These are phyloP conservation scores for Beauveria varroae DNA, from an alignment of 2,329 filamentous ascomycete species.

Conservation along the genomic window DNA sequence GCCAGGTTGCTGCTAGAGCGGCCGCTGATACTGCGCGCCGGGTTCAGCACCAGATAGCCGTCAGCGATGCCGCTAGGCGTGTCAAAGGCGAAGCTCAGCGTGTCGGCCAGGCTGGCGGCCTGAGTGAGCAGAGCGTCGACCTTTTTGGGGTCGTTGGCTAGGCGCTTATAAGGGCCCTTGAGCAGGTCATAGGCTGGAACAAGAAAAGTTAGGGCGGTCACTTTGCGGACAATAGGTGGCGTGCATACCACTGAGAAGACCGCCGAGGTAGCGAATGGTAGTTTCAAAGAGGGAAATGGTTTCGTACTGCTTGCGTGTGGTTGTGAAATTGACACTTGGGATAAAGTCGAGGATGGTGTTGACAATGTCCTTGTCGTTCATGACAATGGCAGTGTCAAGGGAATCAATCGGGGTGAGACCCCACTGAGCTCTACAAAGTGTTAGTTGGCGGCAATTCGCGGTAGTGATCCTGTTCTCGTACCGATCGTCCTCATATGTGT, in stretches of 20 bases:
- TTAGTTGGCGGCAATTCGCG: background rate
- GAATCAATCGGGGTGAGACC: slow-evolving; percentile 78
- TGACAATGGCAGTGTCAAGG: slow-evolving; percentile 70
- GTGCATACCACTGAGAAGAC: slow-evolving; percentile 60
- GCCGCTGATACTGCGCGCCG: slow-evolving; percentile 37
- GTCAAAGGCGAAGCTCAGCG: slow-evolving; percentile 66
- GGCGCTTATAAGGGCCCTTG: slow-evolving; percentile 50
- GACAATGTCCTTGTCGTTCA: slow-evolving; percentile 62
- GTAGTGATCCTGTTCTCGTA: slow-evolving; percentile 25
- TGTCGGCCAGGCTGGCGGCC: slow-evolving; percentile 58
- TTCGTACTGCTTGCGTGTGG: slow-evolving; percentile 35
- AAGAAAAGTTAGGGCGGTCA: background rate
- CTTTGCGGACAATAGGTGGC: background rate
- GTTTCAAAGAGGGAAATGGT: slow-evolving; percentile 79
- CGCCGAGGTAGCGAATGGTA: slow-evolving; percentile 80
- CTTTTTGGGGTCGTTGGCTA: slow-evolving; percentile 34
- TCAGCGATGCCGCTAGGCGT: slow-evolving; percentile 64
- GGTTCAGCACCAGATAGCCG: slow-evolving; percentile 55
- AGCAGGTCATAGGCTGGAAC: slow-evolving; percentile 57
- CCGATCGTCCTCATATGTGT: slow-evolving; percentile 62
- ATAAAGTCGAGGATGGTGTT: slow-evolving; percentile 65
- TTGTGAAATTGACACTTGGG: slow-evolving; percentile 61
- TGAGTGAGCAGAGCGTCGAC: slow-evolving; percentile 57
- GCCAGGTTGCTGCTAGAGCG: slow-evolving; percentile 61
- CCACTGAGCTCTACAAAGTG: slow-evolving; percentile 64